These are phyloP conservation scores for Anacardium occidentale DNA, from an alignment of 345 rosid genomes.

Conservation along the genomic window DNA sequence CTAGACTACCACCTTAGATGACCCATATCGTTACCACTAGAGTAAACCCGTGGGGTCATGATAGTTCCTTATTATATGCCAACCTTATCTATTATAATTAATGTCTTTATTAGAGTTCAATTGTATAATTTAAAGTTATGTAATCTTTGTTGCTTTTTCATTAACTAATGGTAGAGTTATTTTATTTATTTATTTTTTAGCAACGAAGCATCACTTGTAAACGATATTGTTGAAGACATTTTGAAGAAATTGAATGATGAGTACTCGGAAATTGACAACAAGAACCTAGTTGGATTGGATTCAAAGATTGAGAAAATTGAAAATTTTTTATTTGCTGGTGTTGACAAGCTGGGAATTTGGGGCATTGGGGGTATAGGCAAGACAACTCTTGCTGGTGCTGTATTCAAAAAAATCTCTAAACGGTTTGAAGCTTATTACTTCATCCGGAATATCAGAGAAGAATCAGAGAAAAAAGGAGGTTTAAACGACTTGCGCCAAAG, in stretches of 20 bases:
- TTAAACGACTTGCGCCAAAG: background rate
- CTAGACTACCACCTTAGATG: too few relatives aligned
- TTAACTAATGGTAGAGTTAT: too few relatives aligned
- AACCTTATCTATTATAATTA: too few relatives aligned
- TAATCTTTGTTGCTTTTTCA: too few relatives aligned
- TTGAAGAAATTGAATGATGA: constrained; percentile 27
- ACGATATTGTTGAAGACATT: constrained; percentile 28
- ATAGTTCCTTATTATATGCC: too few relatives aligned
- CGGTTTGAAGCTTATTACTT: constrained; percentile 41
- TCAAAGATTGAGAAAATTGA: constrained; percentile 17
- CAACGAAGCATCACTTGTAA: constrained; percentile 29
- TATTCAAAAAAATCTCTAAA: constrained; percentile 25
- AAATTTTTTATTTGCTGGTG: constrained; percentile 18
- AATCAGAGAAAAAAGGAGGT: background rate
- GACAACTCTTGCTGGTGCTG: constrained; percentile 38
- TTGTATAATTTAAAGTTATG: too few relatives aligned
- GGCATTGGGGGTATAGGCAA: too few relatives aligned
- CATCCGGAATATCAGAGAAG: constrained; percentile 37
- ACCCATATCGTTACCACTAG: too few relatives aligned
- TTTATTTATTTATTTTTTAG: background rate
- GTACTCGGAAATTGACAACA: background rate
- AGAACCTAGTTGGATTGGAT: constrained; percentile 35
- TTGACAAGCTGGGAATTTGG: background rate
- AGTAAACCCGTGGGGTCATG: too few relatives aligned
- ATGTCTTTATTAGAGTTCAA: too few relatives aligned